Base-by-base conservation (phyloP, 805 yeast species). In the Metschnikowia lachancei region DNA sequence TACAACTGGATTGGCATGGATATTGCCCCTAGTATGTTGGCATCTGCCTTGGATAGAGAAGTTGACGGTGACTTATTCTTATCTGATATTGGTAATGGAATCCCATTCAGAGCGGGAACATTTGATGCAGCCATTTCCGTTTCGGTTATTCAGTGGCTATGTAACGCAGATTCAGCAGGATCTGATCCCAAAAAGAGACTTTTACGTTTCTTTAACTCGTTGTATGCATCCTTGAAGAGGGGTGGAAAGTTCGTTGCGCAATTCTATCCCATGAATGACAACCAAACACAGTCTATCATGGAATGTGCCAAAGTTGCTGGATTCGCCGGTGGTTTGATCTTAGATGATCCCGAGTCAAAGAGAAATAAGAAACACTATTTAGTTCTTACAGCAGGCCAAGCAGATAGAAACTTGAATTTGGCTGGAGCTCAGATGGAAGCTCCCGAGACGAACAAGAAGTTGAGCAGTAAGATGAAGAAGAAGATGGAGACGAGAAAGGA, bases 241-340 rank as follows among this genome's bases (percentile, higher is more conserved):
- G 99, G 99, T 40, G 99, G 99, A 6, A 94, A 94, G 67, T 95
- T 92, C 55, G 97, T 88, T 22, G 97, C 96, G 17, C 99, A 94
- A 67, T 94, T 92, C 63, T 94, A 94, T 67, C 99, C 99, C 10
- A 81, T 82, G 64, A 87, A 90, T 66, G 97, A 94, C 54, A 78
- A 75, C 28, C 98, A 94, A 65, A 82, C 83, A 9, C 85, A 87
- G 49, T 76, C 80, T 39, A 88, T 94, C 26, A 70, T 87, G 44
- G 76, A 76, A 33, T 87, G 96, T 19, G 98, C 99, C 9, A 92
- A 90, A 65, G 83, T 86, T 5, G 85, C 97, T 0, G 99, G 99
- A 1, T 94, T 94, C 65, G 92, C 89, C 47, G 97, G 99, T 61
- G 99, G 99, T 52, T 74, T 92, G 55, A 90, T 94, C 19, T 78